These are phyloP conservation scores for Ascosphaera apis DNA, from an alignment of 2,329 filamentous ascomycete genomes.

Conservation along the genomic window DNA sequence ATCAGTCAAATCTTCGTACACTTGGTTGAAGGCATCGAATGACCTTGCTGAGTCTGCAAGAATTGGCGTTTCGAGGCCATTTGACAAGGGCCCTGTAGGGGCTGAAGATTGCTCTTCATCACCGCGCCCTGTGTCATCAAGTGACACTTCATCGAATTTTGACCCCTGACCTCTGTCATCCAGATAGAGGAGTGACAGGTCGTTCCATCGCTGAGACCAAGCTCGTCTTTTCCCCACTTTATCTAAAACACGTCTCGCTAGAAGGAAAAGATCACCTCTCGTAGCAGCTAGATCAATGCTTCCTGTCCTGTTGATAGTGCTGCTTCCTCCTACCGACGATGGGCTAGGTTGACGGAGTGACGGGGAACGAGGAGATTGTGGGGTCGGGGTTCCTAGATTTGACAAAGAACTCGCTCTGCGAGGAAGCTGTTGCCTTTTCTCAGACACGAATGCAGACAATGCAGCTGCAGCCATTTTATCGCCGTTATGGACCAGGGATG, in stretches of 20 bases:
- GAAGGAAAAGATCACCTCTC: constrained; percentile 56
- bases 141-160: constrained; percentile 14
- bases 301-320: constrained; percentile 26
- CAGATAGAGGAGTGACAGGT: constrained; percentile 24
- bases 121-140: constrained; percentile 10
- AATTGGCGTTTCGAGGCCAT: constrained; percentile 32
- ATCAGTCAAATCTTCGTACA: constrained; percentile 60
- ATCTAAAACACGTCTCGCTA: constrained; percentile 61
- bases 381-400: constrained; percentile 2
- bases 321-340: constrained; percentile 1
- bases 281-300: constrained; percentile 62
- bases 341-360: background rate
- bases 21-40: constrained; percentile 38
- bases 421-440: constrained; percentile 12
- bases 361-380: background rate
- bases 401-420: constrained; percentile 19
- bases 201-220: constrained; percentile 58
- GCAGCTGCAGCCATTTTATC: constrained; percentile 8
- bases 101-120: background rate
- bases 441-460: constrained; percentile 6
- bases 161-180: constrained; percentile 10
- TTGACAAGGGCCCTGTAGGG: constrained; percentile 8
- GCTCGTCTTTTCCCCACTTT: constrained; percentile 45
- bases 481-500: constrained; percentile 13
- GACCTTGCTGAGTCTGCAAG: constrained; percentile 39